phyloP scores from a whole-genome alignment of 805 yeast genomes.

The Ogataea paradorogensis region DNA sequence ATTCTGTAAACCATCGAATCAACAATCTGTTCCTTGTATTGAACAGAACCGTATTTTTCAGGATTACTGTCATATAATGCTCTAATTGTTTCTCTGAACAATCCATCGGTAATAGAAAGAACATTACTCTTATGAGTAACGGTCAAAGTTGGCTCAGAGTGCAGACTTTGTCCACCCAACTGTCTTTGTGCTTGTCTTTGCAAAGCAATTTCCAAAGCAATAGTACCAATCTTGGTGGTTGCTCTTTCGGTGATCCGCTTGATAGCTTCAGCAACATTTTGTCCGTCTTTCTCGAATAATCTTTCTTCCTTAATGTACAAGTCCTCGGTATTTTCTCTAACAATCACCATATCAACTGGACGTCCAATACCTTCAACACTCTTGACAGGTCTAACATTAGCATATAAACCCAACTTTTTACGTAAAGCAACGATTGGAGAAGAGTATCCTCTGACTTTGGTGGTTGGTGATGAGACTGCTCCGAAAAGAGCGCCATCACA shows the following conservation, averaged over 20 bases:
- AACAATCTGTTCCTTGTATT: constrained; percentile 91
- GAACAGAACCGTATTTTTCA: constrained; percentile 56
- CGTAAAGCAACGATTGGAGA: constrained; percentile 99
- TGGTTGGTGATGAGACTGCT: constrained; percentile 93
- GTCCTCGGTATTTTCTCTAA: constrained; percentile 98
- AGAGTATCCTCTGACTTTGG: constrained; percentile 93
- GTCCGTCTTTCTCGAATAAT: constrained; percentile 74
- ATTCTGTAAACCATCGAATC: constrained; percentile 98
- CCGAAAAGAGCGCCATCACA: constrained; percentile 99
- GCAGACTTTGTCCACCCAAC: constrained; percentile 53
- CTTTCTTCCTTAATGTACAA: constrained; percentile 92
- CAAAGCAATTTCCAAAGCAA: constrained; percentile 89
- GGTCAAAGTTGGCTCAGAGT: constrained; percentile 64
- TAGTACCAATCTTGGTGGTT: constrained; percentile 78
- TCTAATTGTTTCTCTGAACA: constrained; percentile 86
- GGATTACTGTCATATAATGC: constrained; percentile 56
- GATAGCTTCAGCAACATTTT: constrained; percentile 93
- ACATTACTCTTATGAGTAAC: constrained; percentile 97
- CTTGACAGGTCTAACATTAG: constrained; percentile 97
- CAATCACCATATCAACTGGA: constrained; percentile 96
- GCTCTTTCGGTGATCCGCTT: constrained; percentile 93
- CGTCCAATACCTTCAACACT: constrained; percentile 81
- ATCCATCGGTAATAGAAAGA: constrained; percentile 86
- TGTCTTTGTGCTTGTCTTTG: constrained; percentile 82
- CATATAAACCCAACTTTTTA: constrained; percentile 90